Base-by-base conservation (phyloP, 306 rosid species). In the Begonia fuchsioides region DNA sequence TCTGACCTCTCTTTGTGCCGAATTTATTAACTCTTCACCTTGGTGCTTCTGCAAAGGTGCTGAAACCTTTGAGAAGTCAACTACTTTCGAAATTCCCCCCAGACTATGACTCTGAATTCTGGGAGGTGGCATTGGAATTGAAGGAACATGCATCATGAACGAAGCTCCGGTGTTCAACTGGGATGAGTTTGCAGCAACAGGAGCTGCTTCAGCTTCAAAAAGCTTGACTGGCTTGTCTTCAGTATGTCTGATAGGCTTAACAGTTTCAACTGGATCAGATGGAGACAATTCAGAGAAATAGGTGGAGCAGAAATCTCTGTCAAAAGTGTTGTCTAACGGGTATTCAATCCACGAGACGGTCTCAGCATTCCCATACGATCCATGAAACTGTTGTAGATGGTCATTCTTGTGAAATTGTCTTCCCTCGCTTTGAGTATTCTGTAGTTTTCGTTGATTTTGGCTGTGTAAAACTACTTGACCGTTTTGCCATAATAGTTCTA, bases 391-490 rank as follows among this genome's bases (percentile, higher is more conserved):
- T 53, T 35, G 61, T 51, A 68, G 69, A n/a, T 55, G 71, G 63
- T 70, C 80, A 62, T 57, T 73, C 66, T 76, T 76, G 56, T 62
- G 82, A 57, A 62, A 43, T 43, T 68, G 87, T 51, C 78, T 71
- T 11, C 55, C 55, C 50, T 75, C 64, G 44, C 32, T 69, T 32
- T 71, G 66, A 61, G 40, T 59, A 39, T 14, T 38, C 54, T 49
- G 52, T n/a, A 66, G 63, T 55, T 74, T 78, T 63, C 61, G 68
- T 4, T 53, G 62, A 26, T 77, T 58, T 72, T 82, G 96, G 67
- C 85, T 76, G 13, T 79, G 68, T 54, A 76, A 65, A 38, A 86
- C 93, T 54, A 86, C 83, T 44, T 79, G 93, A n/a, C 96, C 96
- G 67, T 86, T 74, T 66, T 68, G 60, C 93, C 96, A 79, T 54